A percentile compares a stretch with the other conserved stretches of the same genome.
Conservation (phyloP, 257 asterid species). For the Solanum rostratum region DNA sequence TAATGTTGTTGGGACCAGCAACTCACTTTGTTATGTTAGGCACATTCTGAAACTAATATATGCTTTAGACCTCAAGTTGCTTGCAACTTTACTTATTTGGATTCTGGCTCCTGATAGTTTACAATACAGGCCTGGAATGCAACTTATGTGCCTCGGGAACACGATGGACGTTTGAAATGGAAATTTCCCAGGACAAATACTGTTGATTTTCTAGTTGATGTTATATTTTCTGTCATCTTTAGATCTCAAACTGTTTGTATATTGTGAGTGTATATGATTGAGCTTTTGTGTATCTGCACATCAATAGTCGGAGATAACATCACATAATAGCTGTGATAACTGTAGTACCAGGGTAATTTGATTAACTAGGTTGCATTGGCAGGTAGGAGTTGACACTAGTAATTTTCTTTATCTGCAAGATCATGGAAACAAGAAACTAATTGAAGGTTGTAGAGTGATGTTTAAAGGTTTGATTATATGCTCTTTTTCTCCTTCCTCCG, state of each 20-base stretch:
- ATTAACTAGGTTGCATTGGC: neutral
- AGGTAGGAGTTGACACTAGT: neutral
- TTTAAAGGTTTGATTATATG: too few species aligned
- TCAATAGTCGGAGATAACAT: neutral
- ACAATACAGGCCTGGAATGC: neutral
- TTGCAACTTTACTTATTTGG: neutral
- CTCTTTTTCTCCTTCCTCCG: neutral
- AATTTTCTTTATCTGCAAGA: neutral
- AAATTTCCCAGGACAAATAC: neutral
- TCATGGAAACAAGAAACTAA: too few species aligned
- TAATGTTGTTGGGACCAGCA: too few species aligned
- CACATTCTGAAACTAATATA: neutral
- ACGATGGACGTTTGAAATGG: conserved; percentile 3
- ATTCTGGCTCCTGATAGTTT: neutral
- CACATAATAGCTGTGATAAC: neutral
- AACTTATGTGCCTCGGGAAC: neutral
- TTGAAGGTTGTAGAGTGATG: too few species aligned
- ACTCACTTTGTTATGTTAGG: neutral
- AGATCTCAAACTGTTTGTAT: too few species aligned
- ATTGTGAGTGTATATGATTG: neutral
- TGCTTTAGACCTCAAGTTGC: neutral
- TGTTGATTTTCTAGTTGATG: conserved; percentile 1
- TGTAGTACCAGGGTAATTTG: neutral
- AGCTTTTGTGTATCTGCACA: neutral
- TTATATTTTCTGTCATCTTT: neutral